Percentiles rank a stretch among this genome's conserved stretches.
These are phyloP conservation scores for Cutaneotrichosporon sp. DNA, from an alignment of 1,284 basidiomycete genomes.

Conservation along the genomic window DNA sequence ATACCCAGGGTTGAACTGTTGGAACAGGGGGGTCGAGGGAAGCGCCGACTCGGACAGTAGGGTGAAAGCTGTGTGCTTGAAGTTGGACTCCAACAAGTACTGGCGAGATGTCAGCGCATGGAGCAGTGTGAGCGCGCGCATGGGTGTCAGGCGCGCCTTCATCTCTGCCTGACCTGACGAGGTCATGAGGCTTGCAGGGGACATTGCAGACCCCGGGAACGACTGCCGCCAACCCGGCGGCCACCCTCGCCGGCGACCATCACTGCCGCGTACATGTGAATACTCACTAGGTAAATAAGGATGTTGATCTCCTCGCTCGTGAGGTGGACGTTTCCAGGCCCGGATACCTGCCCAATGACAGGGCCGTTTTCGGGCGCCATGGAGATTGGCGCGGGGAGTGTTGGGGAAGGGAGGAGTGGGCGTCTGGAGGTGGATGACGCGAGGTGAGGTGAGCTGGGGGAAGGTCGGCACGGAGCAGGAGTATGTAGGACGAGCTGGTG, in stretches of 20 bases:
- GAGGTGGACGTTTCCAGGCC: constrained; percentile 31
- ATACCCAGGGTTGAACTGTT: constrained; percentile 43
- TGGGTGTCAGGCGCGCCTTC: too few species aligned
- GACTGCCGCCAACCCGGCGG: too few species aligned
- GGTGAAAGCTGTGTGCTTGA: constrained; percentile 49
- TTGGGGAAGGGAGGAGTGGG: neutral
- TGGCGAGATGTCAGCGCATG: constrained; percentile 10
- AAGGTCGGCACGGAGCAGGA: too few species aligned
- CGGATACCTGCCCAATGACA: neutral
- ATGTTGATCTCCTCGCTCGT: constrained; percentile 51
- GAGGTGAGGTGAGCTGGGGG: too few species aligned
- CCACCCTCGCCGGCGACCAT: too few species aligned
- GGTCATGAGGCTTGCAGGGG: too few species aligned
- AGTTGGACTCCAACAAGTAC: constrained; percentile 52
- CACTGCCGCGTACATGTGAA: too few species aligned
- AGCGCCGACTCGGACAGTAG: constrained; percentile 45
- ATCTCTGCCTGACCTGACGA: too few species aligned
- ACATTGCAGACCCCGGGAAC: too few species aligned
- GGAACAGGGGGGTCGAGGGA: constrained; percentile 42
- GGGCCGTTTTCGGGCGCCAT: constrained; percentile 4
- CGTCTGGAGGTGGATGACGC: too few species aligned
- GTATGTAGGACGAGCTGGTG: too few species aligned
- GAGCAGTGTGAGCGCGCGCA: neutral
- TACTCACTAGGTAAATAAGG: constrained; percentile 47
- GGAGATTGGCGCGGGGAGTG: constrained; percentile 3